These are phyloP conservation scores for Ganoderma boninense DNA, from an alignment of 1,284 basidiomycete species.

Conservation along the genomic window DNA sequence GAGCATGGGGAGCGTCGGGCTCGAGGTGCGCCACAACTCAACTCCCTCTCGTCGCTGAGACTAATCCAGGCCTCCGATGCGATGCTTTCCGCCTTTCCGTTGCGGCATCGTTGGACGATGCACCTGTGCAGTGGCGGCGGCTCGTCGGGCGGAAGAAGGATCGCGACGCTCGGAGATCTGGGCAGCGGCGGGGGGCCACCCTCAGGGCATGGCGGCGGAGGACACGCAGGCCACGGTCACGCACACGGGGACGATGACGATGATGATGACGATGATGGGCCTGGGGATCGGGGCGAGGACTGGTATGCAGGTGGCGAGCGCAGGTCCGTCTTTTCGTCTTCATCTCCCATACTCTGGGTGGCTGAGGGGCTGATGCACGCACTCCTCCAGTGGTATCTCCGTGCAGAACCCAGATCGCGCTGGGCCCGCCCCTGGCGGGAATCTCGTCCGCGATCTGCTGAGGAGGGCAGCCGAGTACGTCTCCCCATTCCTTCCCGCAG, in stretches of 20 bases:
- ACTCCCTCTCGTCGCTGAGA: neutral
- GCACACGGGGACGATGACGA: constrained; percentile 41
- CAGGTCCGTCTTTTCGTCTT: constrained; percentile 58
- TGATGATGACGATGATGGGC: constrained; percentile 59
- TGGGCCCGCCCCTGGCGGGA: constrained; percentile 61
- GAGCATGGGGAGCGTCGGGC: constrained; percentile 34
- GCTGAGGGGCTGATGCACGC: neutral
- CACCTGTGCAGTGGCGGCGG: constrained; percentile 16
- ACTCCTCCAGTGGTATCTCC: constrained; percentile 77
- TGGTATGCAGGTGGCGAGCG: constrained; percentile 91
- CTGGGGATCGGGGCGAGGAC: constrained; percentile 58
- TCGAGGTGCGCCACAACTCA: constrained; percentile 33
- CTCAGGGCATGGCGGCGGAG: constrained; percentile 23
- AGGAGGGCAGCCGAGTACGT: constrained; percentile 84
- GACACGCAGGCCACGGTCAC: constrained; percentile 27
- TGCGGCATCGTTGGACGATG: neutral
- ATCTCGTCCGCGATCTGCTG: constrained; percentile 84
- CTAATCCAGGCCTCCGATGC: neutral
- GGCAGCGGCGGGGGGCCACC: constrained; percentile 25
- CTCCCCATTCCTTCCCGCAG: neutral
- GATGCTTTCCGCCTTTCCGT: too few relatives aligned
- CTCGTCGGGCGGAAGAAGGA: constrained; percentile 29
- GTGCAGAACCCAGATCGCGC: constrained; percentile 84
- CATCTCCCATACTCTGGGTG: neutral
- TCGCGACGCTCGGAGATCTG: constrained; percentile 38